Evolutionary conservation across 2,329 filamentous ascomycete genomes (phyloP), one percentile per base, ranked within the genome.

Genomic region (Botrytis porri): DNA sequence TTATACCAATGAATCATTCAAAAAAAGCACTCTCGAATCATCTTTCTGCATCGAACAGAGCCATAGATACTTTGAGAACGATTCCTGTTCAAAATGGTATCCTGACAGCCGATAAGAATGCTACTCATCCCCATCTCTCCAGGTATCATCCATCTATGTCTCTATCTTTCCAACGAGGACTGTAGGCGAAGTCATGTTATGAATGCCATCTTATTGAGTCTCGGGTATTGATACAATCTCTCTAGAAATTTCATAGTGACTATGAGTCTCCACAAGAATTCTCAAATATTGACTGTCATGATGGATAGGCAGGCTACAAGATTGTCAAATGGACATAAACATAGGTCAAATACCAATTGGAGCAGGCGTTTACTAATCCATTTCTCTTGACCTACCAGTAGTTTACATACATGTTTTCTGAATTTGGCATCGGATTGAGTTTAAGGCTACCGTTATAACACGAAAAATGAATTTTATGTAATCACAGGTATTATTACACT

Each of bases 61-160:
- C 1, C 3, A 16, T 9, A 14, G 10, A 22, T 12, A 51, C 1
- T n/a, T 10, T 45, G 43, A 45, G 0, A 22, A 45, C 0, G 22
- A 22, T 45, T 8, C 43, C 0, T 45, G 22, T 45, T 0, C 43
- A 9, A 10, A 10, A 45, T 22, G 10, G 9, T 10, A 0, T 9
- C 7, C 20, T 3, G 5, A 22, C 10, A 25, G 48, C 9, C 48
- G 1, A 14, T 4, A 12, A 51, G 12, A 0, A 43, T 43, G 0
- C 12, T 12, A 51, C 5, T 14, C 4, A n/a, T 54, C 14, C 8
- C 9, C 5, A 54, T n/a, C 1, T 4, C 22, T 62, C 12, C 12
- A 39, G 3, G 7, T 7, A 9, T 62, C 20, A 22, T 37, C 12
- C 22, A 16, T 62, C 41, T 39, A 0, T 7, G 35, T 39, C 12